These are phyloP conservation scores for Sugiyamaella smithiae DNA, from an alignment of 805 yeast genomes.

Conservation along the genomic window DNA sequence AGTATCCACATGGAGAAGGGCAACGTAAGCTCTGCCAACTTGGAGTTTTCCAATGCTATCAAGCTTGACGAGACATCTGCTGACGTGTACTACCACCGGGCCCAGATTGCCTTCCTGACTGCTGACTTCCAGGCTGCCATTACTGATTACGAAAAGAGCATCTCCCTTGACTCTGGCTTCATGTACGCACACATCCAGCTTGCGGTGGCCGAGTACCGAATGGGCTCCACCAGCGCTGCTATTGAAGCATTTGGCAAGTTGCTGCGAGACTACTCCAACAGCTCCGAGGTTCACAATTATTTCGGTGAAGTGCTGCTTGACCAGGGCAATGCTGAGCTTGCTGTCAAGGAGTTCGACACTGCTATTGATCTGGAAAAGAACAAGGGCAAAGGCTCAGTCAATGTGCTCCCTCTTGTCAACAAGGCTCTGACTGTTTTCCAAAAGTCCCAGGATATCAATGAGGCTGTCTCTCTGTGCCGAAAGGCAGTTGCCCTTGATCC, in stretches of 20 bases:
- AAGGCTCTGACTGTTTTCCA: conserved; percentile 63
- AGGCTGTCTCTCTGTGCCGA: conserved; percentile 63
- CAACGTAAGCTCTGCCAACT: conserved; percentile 54
- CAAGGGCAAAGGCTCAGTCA: conserved; percentile 64
- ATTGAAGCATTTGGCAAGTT: conserved; percentile 20
- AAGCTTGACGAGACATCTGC: conserved; percentile 65
- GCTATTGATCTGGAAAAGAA: conserved; percentile 72
- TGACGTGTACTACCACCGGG: conserved; percentile 90
- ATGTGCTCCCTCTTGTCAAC: conserved; percentile 86
- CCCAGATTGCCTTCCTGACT: conserved; percentile 83
- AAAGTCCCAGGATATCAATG: conserved; percentile 43
- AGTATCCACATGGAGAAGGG: conserved; percentile 79
- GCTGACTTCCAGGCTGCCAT: conserved; percentile 72
- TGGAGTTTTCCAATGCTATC: conserved; percentile 70
- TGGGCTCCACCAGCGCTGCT: conserved; percentile 35
- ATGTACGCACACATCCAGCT: conserved; percentile 86
- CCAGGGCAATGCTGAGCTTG: conserved; percentile 65
- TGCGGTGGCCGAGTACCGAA: conserved; percentile 87
- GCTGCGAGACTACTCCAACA: conserved; percentile 66
- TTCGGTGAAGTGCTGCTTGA: conserved; percentile 93
- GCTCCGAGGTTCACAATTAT: conserved; percentile 91
- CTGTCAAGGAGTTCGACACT: conserved; percentile 78
- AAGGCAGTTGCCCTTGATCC: conserved; percentile 83
- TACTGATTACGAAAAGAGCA: conserved; percentile 70
- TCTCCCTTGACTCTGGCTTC: conserved; percentile 68